Evolutionary conservation across 768 basidiomycete species (phyloP), one percentile per base, ranked within the genome.

Genomic region (Wakefieldia striispora): DNA sequence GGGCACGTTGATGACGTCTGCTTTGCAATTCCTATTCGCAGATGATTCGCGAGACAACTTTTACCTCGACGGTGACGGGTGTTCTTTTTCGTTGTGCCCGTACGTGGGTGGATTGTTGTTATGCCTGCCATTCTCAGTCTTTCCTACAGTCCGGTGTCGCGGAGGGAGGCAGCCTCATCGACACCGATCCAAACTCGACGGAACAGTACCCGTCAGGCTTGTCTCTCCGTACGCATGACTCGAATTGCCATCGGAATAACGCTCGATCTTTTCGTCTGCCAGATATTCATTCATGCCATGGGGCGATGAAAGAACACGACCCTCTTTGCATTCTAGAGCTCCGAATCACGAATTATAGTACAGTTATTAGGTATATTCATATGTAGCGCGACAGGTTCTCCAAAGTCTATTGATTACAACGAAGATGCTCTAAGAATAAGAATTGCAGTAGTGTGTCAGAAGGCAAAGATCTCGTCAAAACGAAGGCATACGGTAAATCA

Each of bases 1-100:
- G 54, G 90, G 91, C 17, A 88, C 91, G 19, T 78, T 90, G 56
- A 79, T 83, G 29, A 83, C 90, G 91, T 31, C 66, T 84, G n/a
- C 75, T 90, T 31, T 90, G 88, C 40, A 91, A 91, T 60, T 61
- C 83, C n/a, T 91, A 91, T 63, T 89, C 88, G 31, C 79, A 89
- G 16, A 67, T 86, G 16, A 73, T 84, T 50, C 75, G 83, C 24
- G 90, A 89, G 45, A 91, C 89, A 3, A 89, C 91, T 3, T 94
- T 93, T 65, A 91, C 89, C 0, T 82, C 86, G 11, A 94, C 92
- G 88, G 87, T 92, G n/a, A 88, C 91, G 3, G 88, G 88, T n/a
- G 86, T 95, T n/a, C 69, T 92, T 41, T 92, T 93, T 67, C 73
- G n/a, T 93, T 19, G 91, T 94, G 11, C 91, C 91, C 40, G 91